phyloP scores from a whole-genome alignment of 2,329 filamentous ascomycete genomes.

The Cytospora chrysosperma region DNA sequence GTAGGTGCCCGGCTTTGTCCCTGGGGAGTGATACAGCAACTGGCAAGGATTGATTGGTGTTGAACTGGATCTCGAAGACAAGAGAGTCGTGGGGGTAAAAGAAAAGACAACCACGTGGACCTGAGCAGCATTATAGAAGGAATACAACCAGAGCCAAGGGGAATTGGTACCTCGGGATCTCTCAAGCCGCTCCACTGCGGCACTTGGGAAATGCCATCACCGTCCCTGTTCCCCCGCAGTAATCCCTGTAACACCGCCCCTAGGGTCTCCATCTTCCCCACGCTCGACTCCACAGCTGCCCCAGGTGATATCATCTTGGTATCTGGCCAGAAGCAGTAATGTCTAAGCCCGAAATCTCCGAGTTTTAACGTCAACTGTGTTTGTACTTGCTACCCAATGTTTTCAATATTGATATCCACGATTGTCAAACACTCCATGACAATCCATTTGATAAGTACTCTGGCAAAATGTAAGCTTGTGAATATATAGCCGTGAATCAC shows the following conservation, averaged over 20 bases:
- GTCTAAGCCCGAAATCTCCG: not conserved
- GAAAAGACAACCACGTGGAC: no score
- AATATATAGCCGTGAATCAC: no score
- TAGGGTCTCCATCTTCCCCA: not conserved
- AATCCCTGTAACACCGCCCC: not conserved
- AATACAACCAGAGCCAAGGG: not conserved
- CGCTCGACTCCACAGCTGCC: not conserved
- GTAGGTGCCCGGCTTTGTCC: no score
- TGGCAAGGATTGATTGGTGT: not conserved
- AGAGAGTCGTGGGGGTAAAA: not conserved
- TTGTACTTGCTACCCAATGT: no score
- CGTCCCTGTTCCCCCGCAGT: not conserved
- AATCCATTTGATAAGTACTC: no score
- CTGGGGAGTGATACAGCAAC: not conserved
- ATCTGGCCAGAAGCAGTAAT: not conserved
- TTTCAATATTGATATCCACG: no score
- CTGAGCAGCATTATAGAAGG: not conserved
- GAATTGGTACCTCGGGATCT: not conserved
- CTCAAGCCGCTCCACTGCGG: not conserved
- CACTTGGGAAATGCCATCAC: not conserved
- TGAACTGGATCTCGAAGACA: not conserved
- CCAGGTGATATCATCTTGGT: not conserved
- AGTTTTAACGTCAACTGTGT: no score
- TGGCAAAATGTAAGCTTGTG: no score
- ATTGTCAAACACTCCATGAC: no score